Evolutionary conservation across 176 grass and related monocot species (phyloP), one percentile per base, ranked within the genome.

Genomic region (Avena insularis): DNA sequence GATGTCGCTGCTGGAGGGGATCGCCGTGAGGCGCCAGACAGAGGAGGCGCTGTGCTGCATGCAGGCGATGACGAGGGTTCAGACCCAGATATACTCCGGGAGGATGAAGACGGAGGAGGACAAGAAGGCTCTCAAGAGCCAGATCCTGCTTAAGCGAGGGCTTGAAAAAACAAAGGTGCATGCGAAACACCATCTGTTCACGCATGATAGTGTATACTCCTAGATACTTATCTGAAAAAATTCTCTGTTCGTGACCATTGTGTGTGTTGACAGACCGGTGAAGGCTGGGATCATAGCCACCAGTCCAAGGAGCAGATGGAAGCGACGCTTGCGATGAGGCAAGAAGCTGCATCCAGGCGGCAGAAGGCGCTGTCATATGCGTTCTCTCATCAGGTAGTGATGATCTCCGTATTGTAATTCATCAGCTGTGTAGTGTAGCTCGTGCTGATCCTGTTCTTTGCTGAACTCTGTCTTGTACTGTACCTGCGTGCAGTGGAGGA

Each of bases 291-390:
- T 50, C 86, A 68, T 35, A 92, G 92, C 78, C 64, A 91, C 48
- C 91, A 96, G 43, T 90, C 93, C 12, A 96, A 91, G 80, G 93
- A 98, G 82, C 86, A 98, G 75, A 88, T 91, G 38, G 93, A 88
- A 40, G 77, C 82, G 47, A 87, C 68, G 46, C 12, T 94, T 9
- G 12, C 75, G 12, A 90, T 88, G 84, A 95, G 94, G 25, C 93
- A 94, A 2, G 90, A 94, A 58, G 96, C 96, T 0, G 82, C 92
- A 66, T 62, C 87, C 6, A 92, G 92, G 90, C 85, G 93, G 83
- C 93, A 96, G 25, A 82, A 83, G 70, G 79, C 96, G 0, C 51
- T 98, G 38, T 81, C 96, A 1, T 98, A 98, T 38, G 93, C 96
- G 56, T 96, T 94, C 77, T 96, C 90, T 85, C 80, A 90, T 81